phyloP scores from a whole-genome alignment of 2,329 filamentous ascomycete genomes.

The Xylaria sp. region DNA sequence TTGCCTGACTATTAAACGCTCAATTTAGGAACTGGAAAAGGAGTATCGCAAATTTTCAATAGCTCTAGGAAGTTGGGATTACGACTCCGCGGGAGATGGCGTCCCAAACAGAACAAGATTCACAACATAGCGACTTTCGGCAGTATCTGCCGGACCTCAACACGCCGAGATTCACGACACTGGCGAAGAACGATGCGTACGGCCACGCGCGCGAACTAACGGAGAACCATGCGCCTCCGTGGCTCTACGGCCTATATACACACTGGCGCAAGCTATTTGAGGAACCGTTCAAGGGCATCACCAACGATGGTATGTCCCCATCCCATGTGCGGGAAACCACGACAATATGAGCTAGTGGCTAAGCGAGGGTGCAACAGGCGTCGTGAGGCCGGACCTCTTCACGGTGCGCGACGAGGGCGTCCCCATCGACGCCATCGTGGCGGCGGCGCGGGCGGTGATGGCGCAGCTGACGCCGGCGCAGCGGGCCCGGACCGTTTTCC shows the following conservation, averaged over 20 bases:
- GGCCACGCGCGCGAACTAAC: slow-evolving; percentile 65
- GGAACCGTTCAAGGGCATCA: slow-evolving; percentile 73
- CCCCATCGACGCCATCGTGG: slow-evolving; percentile 59
- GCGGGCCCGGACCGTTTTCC: slow-evolving; percentile 52
- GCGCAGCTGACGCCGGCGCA: slow-evolving; percentile 52
- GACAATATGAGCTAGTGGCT: background rate
- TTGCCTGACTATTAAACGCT: background rate
- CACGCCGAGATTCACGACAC: slow-evolving; percentile 62
- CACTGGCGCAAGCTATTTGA: slow-evolving; percentile 62
- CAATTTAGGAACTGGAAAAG: background rate
- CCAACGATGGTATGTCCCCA: slow-evolving; percentile 59
- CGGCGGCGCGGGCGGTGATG: slow-evolving; percentile 51
- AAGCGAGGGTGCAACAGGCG: slow-evolving; percentile 43
- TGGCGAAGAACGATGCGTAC: slow-evolving; percentile 64
- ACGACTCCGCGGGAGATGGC: slow-evolving; percentile 12
- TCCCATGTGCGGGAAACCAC: background rate
- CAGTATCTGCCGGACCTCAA: slow-evolving; percentile 64
- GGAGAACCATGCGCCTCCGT: slow-evolving; percentile 62
- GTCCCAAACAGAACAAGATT: slow-evolving; percentile 14
- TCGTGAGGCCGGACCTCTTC: slow-evolving; percentile 57
- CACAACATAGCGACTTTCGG: slow-evolving; percentile 47
- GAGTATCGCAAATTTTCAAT: background rate
- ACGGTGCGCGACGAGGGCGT: slow-evolving; percentile 65
- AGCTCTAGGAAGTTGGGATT: background rate
- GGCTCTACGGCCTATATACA: slow-evolving; percentile 64